Base-by-base conservation (phyloP, 164 flowering plant genomes). In the Liquidambar formosana region DNA sequence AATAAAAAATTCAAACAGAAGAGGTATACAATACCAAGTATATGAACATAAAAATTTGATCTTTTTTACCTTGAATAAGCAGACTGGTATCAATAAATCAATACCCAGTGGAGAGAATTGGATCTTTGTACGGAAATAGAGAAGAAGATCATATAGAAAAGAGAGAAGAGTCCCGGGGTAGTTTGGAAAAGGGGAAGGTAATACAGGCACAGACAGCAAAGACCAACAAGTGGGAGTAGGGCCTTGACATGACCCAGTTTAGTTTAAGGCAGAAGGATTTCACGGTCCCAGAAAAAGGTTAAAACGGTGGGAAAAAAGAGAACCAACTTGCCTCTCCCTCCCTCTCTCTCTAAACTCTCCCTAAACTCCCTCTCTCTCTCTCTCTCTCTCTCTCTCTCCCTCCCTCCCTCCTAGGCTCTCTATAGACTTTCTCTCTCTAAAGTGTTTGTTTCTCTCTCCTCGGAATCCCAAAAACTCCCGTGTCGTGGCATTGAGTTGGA, bases 201-300 rank as follows among this genome's bases (percentile, higher is more conserved):
- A 46, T 53, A 58, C 60, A 48, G 60, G 58, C 64, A 65, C 53
- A 71, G 68, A 74, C 76, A 77, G 79, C 71, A 61, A 67, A 73
- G 79, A 74, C 65, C 72, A 78, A 63, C 85, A 76, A 82, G 84
- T 78, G 82, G 84, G 75, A 49, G 83, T 73, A 57, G 81, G 80
- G 72, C 75, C 75, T 63, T 16, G 73, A 67, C 23, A 47, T 65
- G 78, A 76, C 81, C 81, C 84, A 80, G 78, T 75, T 75, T 74
- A 26, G 64, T 57, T 58, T 59, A 68, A 68, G 65, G 67, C 60
- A 28, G 57, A 65, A 56, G 67, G 69, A 67, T 80, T 74, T 68
- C 70, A 66, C 64, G 73, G 79, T 48, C 77, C 75, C 73, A 68
- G 63, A 65, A 69, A 69, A 70, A 73, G 71, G 38, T 66, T 27